Conservation (phyloP, 371 early-diverging fungal genomes). For the Mortierella sp. region DNA sequence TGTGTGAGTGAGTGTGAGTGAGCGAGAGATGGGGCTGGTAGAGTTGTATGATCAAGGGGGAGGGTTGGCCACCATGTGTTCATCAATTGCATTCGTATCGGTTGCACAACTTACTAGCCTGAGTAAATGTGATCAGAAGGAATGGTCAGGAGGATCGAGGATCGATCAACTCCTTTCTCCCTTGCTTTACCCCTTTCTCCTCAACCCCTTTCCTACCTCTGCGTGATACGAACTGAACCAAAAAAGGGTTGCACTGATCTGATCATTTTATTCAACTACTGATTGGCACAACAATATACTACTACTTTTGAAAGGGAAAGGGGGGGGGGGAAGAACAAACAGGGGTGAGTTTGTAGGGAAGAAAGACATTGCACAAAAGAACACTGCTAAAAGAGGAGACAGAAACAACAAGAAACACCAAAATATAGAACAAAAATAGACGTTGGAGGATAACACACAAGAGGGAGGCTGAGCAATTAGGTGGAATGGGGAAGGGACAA, state of each 20-base stretch:
- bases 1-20: no score
- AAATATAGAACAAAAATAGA: conserved; percentile 6
- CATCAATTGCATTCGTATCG: no score
- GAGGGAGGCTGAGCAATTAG: conserved; percentile 6
- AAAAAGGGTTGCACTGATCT: neutral
- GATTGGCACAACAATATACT: no score
- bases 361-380: conserved; percentile 1
- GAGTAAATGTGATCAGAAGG: no score
- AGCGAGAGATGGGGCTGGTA: no score
- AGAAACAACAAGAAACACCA: conserved; percentile 1
- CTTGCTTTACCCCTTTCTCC: neutral
- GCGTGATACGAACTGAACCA: neutral
- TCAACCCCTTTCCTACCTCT: neutral
- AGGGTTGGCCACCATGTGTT: no score
- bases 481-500: conserved; percentile 2
- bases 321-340: neutral
- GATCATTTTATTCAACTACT: no score
- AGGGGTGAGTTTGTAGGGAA: neutral
- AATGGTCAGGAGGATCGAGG: no score
- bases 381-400: neutral
- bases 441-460: neutral
- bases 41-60: no score
- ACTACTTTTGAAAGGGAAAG: neutral
- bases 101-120: no score
- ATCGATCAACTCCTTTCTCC: neutral